Evolutionary conservation across 192 early-diverging fungal species (phyloP), one percentile per base, ranked within the genome.

Genomic region (Lobosporangium transversale): DNA sequence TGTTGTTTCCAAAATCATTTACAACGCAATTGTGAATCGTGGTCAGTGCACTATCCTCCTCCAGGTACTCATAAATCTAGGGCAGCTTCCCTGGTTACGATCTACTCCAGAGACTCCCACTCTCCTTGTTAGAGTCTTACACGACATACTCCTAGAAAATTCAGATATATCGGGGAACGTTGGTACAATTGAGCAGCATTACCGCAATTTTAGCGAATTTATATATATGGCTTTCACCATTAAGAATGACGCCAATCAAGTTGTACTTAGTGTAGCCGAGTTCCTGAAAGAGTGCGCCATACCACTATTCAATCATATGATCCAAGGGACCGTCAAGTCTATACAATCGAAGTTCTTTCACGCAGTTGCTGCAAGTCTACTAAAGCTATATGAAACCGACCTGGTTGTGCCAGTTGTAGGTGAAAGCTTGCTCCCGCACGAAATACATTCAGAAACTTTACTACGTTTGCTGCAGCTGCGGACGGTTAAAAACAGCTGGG

Each of bases 21-120:
- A 52, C 1, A 52, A 50, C 15, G 65, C 65, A 12, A 42, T 43
- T 30, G 37, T 58, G 7, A 76, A 76, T 27, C 62, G 64, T 4
- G 73, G 73, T 11, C 73, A 76, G 27, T 50, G 64, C 4, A 18
- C 33, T 3, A 44, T 76, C 21, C 31, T 76, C 8, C 27, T 76
- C 0, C 55, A 76, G 23, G 32, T 44, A 5, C 59, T 76, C 6
- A 35, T 52, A 23, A 49, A 15, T 45, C 53, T 66, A 2, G 73
- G 73, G 11, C 73, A 76, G 23, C 53, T 76, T 0, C 35, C 52
- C 2, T 76, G 73, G 73, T 50, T 76, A 14, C 64, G 59, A n/a
- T 1, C 45, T 18, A 23, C 14, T n/a, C 12, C 63, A 14, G 30
- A 15, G 6, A 53, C 61, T 11, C 58, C 51, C 0, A 61, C 64